Base-by-base conservation (phyloP, 257 asterid genomes). In the Misopates orontium region DNA sequence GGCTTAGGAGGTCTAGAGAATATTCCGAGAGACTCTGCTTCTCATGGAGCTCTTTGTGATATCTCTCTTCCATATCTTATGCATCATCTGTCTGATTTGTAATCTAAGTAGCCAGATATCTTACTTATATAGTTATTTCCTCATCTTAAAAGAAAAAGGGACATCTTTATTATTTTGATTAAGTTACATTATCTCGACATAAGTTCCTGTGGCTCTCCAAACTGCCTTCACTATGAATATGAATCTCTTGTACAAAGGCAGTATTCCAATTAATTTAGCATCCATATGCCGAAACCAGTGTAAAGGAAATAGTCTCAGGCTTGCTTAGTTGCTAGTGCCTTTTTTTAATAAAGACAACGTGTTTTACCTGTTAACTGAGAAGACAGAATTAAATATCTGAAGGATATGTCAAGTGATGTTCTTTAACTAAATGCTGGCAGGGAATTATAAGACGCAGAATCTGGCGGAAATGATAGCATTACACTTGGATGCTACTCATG, bases 401-500 rank as follows among this genome's bases (percentile, higher is more conserved):
- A 51, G 21, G 4, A 13, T 42, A 17, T 50, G 25, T 70, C 40
- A 60, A 75, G 36, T 62, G 60, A 58, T 18, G 21, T 58, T 22
- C 53, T 5, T 63, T 16, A 53, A 8, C 50, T 23, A 54, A 18
- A 62, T 75, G 32, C 39, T 60, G 40, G 39, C 39, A 93, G 97
- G 97, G 62, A 86, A 84, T 13, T 90, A 80, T 51, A 79, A 80
- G 71, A 71, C 85, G 12, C 81, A 72, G 65, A 80, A 72, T 72
- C 74, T 93, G 86, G 78, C 79, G 74, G 88, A 93, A 76, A 84
- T 86, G 95, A 60, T 88, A 82, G 97, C 95, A 47, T 72, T 74
- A 67, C 95, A 90, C 85, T 82, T 93, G 23, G 97, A 93, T 70
- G 89, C 92, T 66, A 62, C 90, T 6, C 24, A 62, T 60, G 96